A percentile compares a stretch with the other conserved stretches of the same genome.
phyloP scores from a whole-genome alignment of 2,329 filamentous ascomycete genomes.

The Knufia petricola region DNA sequence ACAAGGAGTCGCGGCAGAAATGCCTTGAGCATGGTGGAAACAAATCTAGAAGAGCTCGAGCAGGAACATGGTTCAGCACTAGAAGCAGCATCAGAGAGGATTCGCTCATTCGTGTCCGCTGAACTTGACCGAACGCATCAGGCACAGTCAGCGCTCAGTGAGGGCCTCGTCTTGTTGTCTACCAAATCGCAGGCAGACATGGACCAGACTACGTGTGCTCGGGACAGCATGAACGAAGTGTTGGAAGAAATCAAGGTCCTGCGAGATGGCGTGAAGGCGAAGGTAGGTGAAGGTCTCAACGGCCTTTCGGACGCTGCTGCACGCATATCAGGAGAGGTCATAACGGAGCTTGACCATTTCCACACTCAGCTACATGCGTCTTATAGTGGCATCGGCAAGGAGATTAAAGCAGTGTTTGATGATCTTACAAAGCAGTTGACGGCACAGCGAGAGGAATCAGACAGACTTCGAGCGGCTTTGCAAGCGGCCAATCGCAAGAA shows the following conservation, averaged over 20 bases:
- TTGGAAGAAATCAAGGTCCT: conserved; percentile 87
- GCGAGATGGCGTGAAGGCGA: conserved; percentile 75
- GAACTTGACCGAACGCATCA: conserved; percentile 63
- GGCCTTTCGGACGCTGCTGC: conserved; percentile 76
- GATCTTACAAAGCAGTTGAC: conserved; percentile 65
- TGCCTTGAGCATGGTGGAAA: conserved; percentile 68
- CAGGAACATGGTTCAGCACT: conserved; percentile 64
- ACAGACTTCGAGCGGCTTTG: conserved; percentile 62
- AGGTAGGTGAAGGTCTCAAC: conserved; percentile 74
- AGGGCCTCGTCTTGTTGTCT: conserved; percentile 59
- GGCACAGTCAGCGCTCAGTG: conserved; percentile 60
- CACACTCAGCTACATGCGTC: conserved; percentile 73
- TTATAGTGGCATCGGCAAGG: conserved; percentile 70
- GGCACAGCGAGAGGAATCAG: conserved; percentile 66
- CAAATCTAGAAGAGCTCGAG: conserved; percentile 62
- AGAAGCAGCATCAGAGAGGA: conserved; percentile 55
- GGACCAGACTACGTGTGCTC: conserved; percentile 42
- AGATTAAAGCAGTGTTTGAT: conserved; percentile 80
- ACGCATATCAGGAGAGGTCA: conserved; percentile 79
- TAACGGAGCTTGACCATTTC: conserved; percentile 75
- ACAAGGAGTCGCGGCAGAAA: conserved; percentile 67
- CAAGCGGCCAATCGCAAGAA: conserved; percentile 59
- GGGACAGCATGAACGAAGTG: conserved; percentile 80
- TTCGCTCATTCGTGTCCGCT: conserved; percentile 65
- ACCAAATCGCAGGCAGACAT: conserved; percentile 59